These are phyloP conservation scores for Asclepias syriaca DNA, from an alignment of 257 asterid species.

Conservation along the genomic window DNA sequence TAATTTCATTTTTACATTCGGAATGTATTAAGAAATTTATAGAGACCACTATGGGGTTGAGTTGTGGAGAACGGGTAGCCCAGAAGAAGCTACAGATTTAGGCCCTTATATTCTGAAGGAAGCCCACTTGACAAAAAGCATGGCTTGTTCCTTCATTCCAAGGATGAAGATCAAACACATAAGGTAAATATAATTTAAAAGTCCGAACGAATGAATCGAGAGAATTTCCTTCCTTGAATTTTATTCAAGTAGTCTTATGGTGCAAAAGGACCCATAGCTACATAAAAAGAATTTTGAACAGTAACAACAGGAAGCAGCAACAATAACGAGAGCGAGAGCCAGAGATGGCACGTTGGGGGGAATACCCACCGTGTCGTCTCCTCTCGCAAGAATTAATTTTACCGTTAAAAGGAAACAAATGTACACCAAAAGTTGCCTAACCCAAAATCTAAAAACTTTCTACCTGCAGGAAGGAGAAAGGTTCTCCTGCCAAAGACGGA, in stretches of 20 bases:
- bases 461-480: slow-evolving; percentile 37
- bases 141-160: too few relatives aligned
- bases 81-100: too few relatives aligned
- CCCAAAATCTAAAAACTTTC: slow-evolving; percentile 27
- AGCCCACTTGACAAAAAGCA: too few relatives aligned
- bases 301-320: slow-evolving; percentile 47
- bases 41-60: too few relatives aligned
- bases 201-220: neutral
- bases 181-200: neutral
- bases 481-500: slow-evolving; percentile 58
- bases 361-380: slow-evolving; percentile 26
- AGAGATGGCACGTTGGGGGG: neutral
- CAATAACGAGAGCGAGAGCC: slow-evolving; percentile 26
- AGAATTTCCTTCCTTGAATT: slow-evolving; percentile 1
- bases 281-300: slow-evolving; percentile 39
- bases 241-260: slow-evolving; percentile 41
- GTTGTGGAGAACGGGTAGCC: too few relatives aligned
- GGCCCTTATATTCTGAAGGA: too few relatives aligned
- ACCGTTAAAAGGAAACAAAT: slow-evolving; percentile 32
- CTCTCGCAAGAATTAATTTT: slow-evolving; percentile 39
- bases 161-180: too few relatives aligned
- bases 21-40: too few relatives aligned
- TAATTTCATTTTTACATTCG: too few relatives aligned
- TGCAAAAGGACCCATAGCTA: slow-evolving; percentile 30
- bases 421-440: slow-evolving; percentile 42